A percentile compares a stretch with the other conserved stretches of the same genome.
These are phyloP conservation scores for Carex littledalei DNA, from an alignment of 176 grass and related monocot species.

Conservation along the genomic window DNA sequence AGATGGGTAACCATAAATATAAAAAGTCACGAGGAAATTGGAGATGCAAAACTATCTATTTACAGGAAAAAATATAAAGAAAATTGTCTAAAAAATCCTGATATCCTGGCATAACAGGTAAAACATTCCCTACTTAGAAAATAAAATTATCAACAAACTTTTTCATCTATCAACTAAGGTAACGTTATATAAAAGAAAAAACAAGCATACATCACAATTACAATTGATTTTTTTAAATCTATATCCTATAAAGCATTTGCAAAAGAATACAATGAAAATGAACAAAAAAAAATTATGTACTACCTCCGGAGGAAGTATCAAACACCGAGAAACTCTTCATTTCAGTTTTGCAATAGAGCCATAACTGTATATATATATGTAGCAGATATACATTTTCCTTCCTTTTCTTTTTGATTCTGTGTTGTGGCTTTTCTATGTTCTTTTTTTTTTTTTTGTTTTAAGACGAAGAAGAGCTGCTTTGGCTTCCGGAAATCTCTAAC, in stretches of 20 bases:
- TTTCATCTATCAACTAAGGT: conserved; percentile 15
- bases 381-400: neutral
- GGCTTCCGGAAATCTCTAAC: conserved; percentile 43
- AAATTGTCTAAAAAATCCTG: neutral
- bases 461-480: conserved; percentile 35
- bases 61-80: neutral
- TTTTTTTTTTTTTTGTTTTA: conserved; percentile 1
- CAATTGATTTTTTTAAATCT: conserved; percentile 8
- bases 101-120: neutral
- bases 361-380: neutral
- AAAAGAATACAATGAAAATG: conserved; percentile 22
- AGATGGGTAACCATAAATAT: neutral
- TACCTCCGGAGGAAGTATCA: neutral
- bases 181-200: neutral
- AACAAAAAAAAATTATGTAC: conserved; percentile 18
- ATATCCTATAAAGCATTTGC: conserved; percentile 27
- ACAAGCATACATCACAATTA: conserved; percentile 16
- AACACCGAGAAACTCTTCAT: conserved; percentile 4
- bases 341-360: neutral
- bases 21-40: neutral
- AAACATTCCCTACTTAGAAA: neutral
- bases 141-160: neutral
- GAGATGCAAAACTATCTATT: neutral
- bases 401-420: neutral
- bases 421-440: neutral